phyloP scores from a whole-genome alignment of 768 basidiomycete genomes.

The Rhizopogon vinicolor region DNA sequence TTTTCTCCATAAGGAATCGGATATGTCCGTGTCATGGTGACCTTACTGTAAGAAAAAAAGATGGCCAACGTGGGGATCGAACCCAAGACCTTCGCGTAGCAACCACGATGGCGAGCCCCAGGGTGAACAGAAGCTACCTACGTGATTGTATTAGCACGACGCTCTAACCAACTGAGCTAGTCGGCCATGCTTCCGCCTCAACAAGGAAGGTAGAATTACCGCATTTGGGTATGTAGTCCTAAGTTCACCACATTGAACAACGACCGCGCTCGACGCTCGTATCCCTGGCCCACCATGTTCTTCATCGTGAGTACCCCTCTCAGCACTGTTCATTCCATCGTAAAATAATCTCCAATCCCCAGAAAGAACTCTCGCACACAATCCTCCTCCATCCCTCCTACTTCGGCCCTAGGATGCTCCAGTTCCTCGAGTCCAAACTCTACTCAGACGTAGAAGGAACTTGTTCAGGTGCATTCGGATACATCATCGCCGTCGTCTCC shows the following conservation, averaged over 20 bases:
- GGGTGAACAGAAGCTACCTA: too few species aligned
- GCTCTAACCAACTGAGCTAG: constrained; percentile 95
- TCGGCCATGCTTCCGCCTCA: constrained; percentile 42
- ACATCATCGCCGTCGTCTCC: constrained; percentile 88
- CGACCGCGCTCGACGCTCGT: not conserved
- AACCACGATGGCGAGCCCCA: too few species aligned
- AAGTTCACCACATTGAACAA: not conserved
- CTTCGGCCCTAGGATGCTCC: constrained; percentile 93
- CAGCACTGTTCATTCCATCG: too few species aligned
- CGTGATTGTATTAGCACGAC: constrained; percentile 58
- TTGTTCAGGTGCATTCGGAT: constrained; percentile 92
- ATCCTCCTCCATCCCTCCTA: constrained; percentile 97
- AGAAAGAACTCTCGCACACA: constrained; percentile 98
- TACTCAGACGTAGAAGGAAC: constrained; percentile 97
- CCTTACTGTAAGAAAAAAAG: not conserved
- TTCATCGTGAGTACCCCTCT: constrained; percentile 54
- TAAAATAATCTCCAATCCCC: constrained; percentile 2
- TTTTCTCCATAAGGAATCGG: too few species aligned
- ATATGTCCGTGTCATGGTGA: too few species aligned
- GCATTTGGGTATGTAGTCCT: too few species aligned
- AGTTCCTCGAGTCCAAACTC: constrained; percentile 88
- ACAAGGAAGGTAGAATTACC: too few species aligned
- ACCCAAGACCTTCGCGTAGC: constrained; percentile 64
- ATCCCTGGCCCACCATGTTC: constrained; percentile 41
- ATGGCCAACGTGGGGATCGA: constrained; percentile 66